Evolutionary conservation across 1,139 yeast genomes (phyloP).

Genomic region (Neolecta irregularis): DNA sequence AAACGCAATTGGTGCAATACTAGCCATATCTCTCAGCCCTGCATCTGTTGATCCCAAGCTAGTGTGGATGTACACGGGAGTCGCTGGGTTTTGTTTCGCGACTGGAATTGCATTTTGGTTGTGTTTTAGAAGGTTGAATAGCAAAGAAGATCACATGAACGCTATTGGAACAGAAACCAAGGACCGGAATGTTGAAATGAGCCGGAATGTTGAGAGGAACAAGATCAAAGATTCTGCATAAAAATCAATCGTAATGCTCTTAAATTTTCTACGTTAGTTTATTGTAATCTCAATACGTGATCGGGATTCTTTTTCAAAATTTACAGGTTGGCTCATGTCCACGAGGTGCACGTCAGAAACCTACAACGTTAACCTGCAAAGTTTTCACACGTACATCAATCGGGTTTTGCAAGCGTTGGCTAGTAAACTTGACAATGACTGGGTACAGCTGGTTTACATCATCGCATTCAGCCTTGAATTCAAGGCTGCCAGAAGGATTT

Average conservation of each 20-base stretch:
- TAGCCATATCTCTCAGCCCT: slow-evolving; percentile 58
- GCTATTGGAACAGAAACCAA: no score
- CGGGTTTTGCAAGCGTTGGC: slow-evolving; percentile 3
- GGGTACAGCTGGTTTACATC: not conserved
- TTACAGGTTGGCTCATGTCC: no score
- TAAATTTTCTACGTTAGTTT: no score
- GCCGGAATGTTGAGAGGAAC: no score
- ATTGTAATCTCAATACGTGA: no score
- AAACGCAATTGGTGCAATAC: slow-evolving; percentile 54
- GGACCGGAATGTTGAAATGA: no score
- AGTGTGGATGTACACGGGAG: slow-evolving; percentile 50
- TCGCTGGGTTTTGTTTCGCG: slow-evolving; percentile 42
- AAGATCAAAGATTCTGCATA: no score
- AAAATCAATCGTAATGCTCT: no score
- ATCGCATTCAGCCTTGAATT: not conserved
- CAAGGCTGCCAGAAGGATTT: not conserved
- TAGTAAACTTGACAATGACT: slow-evolving; percentile 1
- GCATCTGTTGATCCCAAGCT: slow-evolving; percentile 53
- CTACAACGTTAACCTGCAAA: no score
- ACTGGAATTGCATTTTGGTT: slow-evolving; percentile 53
- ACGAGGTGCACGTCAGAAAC: no score
- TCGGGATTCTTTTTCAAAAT: no score
- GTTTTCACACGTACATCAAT: no score
- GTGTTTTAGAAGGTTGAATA: slow-evolving; percentile 41
- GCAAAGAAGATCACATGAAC: slow-evolving; percentile 45